Evolutionary conservation across 2,329 filamentous ascomycete species (phyloP), one percentile per base, ranked within the genome.

Genomic region (Canariomyces notabilis): DNA sequence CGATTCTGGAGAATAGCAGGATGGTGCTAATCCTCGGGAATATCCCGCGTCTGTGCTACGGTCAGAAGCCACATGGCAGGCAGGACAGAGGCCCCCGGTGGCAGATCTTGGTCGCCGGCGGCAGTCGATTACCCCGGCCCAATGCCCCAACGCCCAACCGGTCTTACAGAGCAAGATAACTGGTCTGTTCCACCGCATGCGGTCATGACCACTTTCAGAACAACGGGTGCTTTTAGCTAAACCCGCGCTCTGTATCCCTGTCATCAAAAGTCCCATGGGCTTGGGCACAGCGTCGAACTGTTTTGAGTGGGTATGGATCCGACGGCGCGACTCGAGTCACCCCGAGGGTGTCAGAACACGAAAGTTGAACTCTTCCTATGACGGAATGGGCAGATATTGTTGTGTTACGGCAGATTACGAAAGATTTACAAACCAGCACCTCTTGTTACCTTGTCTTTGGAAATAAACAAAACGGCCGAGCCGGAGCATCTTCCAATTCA

Each of bases 361-460:
- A 8, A 29, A 29, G 4, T 29, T 9, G n/a, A n/a, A n/a, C n/a
- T n/a, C n/a, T n/a, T n/a, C n/a, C n/a, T n/a, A n/a, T n/a, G n/a
- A n/a, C n/a, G n/a, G n/a, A n/a, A 15, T 42, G 42, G 46, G 42
- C 37, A 32, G 42, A 42, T 26, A 44, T 9, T 16, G 35, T 26
- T 37, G 38, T 37, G 33, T 23, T 33, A 35, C 33, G 37, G 18
- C 20, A n/a, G 22, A 36, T 9, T 12, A 14, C 26, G 9, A 16
- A 42, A 15, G 23, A n/a, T 11, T n/a, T n/a, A 31, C n/a, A 12
- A n/a, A n/a, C 21, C 20, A n/a, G 33, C 9, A 33, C 18, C 19
- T 6, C 15, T n/a, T 3, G 46, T 38, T 38, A 37, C 46, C 46
- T 49, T 34, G 37, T 42, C 42, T 49, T 49, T 37, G 42, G 37